Evolutionary conservation across 371 early-diverging fungal species (phyloP).

Genomic region (Circinella minor): DNA sequence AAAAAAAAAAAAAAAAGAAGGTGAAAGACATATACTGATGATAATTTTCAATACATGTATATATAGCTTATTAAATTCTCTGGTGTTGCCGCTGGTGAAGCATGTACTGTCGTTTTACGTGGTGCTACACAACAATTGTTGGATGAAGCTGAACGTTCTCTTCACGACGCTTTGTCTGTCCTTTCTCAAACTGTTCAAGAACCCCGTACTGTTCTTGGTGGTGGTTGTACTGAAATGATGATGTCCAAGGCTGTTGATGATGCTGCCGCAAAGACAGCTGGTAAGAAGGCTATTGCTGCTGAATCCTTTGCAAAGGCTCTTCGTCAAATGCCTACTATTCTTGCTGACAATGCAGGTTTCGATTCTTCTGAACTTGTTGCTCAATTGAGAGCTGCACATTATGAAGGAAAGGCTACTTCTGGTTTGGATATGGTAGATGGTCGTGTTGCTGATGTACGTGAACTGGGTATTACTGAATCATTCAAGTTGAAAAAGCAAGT

Average conservation of each 20-base stretch:
- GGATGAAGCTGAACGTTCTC: constrained; percentile 99
- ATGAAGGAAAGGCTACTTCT: constrained; percentile 76
- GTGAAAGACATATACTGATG: neutral
- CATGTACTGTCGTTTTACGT: constrained; percentile 98
- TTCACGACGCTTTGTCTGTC: constrained; percentile 99
- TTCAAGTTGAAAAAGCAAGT: constrained; percentile 99
- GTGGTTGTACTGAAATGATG: constrained; percentile 97
- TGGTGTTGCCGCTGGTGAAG: constrained; percentile 96
- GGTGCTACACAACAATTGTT: constrained; percentile 98
- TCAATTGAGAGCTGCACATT: constrained; percentile 92
- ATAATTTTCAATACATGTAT: neutral
- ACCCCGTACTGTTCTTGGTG: constrained; percentile 97
- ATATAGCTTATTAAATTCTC: constrained; percentile 91
- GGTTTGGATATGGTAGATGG: constrained; percentile 96
- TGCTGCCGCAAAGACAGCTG: constrained; percentile 89
- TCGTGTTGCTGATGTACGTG: constrained; percentile 83
- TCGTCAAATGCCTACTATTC: constrained; percentile 96
- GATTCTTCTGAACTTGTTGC: constrained; percentile 95
- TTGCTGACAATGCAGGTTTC: constrained; percentile 99
- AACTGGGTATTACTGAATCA: constrained; percentile 95
- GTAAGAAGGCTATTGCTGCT: constrained; percentile 97
- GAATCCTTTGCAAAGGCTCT: constrained; percentile 97
- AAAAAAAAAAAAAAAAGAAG: too few relatives aligned
- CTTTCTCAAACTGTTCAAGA: constrained; percentile 95
- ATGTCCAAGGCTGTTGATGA: constrained; percentile 98